Conservation (phyloP, 2,329 filamentous ascomycete genomes). For the Anthostomella pinea region DNA sequence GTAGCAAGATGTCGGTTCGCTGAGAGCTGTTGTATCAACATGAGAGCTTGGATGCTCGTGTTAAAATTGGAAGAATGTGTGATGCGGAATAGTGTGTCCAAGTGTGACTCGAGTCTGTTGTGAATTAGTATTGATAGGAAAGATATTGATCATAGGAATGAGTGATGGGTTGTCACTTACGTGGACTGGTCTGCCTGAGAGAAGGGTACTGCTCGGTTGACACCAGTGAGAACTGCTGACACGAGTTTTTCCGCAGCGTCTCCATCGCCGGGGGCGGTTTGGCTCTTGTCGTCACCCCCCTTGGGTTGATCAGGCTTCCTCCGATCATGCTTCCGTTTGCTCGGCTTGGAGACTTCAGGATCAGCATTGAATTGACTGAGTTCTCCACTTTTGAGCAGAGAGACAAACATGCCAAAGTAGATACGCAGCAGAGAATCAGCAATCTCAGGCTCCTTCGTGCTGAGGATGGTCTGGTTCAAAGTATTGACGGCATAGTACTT, state of each 20-base stretch:
- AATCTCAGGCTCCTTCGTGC: constrained; percentile 74
- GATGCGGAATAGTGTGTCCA: constrained; percentile 92
- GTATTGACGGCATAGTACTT: constrained; percentile 97
- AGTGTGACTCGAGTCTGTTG: constrained; percentile 73
- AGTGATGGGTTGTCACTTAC: constrained; percentile 42
- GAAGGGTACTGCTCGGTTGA: constrained; percentile 95
- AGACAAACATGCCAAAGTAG: constrained; percentile 87
- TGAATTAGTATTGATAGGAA: constrained; percentile 20
- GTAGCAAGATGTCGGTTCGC: constrained; percentile 74
- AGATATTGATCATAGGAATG: background rate
- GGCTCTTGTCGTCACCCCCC: constrained; percentile 35
- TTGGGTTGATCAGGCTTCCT: constrained; percentile 36
- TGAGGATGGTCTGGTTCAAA: constrained; percentile 92
- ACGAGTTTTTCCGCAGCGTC: constrained; percentile 88
- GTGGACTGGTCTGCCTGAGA: constrained; percentile 74
- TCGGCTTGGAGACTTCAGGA: constrained; percentile 33
- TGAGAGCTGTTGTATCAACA: constrained; percentile 91
- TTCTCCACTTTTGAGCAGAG: constrained; percentile 66
- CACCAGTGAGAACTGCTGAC: constrained; percentile 85
- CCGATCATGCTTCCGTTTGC: constrained; percentile 52
- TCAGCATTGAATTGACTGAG: constrained; percentile 39
- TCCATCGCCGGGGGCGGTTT: constrained; percentile 42
- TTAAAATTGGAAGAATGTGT: constrained; percentile 99
- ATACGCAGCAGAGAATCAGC: constrained; percentile 81
- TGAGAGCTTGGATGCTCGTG: constrained; percentile 91